These are phyloP conservation scores for Diaporthe vaccinii DNA, from an alignment of 2,329 filamentous ascomycete species.

Conservation along the genomic window DNA sequence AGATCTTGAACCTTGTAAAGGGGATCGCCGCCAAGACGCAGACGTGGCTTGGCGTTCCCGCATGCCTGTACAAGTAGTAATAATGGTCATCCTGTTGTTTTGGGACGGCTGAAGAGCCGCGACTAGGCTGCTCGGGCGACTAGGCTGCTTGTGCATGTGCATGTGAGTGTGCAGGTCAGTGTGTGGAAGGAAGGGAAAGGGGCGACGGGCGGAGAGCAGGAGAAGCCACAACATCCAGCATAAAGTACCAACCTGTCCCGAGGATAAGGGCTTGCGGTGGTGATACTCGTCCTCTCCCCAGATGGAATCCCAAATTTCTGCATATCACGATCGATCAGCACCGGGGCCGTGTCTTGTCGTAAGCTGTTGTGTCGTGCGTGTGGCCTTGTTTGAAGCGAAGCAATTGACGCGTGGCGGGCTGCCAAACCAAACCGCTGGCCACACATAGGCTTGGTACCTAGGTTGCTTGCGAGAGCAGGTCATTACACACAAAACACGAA, in stretches of 20 bases:
- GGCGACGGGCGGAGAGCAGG: background rate
- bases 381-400: background rate
- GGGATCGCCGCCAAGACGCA: conserved; percentile 24
- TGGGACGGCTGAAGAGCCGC: background rate
- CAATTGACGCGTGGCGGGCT: conserved; percentile 7
- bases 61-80: background rate
- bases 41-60: conserved; percentile 24
- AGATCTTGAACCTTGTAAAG: conserved; percentile 15
- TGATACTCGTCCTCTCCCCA: background rate
- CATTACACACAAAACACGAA: background rate
- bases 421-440: background rate
- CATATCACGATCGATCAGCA: conserved; percentile 1
- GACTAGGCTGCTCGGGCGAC: background rate
- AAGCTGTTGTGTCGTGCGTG: conserved; percentile 3
- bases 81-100: background rate
- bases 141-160: background rate
- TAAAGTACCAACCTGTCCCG: no score
- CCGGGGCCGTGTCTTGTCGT: background rate
- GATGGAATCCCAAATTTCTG: background rate
- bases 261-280: no score
- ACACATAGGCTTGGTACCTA: background rate
- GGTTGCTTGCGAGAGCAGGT: background rate
- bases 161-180: background rate
- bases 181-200: background rate
- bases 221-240: background rate